A percentile compares a stretch with the other conserved stretches of the same genome.
These are phyloP conservation scores for Juncus effusus DNA, from an alignment of 176 grass and related monocot species.

Conservation along the genomic window DNA sequence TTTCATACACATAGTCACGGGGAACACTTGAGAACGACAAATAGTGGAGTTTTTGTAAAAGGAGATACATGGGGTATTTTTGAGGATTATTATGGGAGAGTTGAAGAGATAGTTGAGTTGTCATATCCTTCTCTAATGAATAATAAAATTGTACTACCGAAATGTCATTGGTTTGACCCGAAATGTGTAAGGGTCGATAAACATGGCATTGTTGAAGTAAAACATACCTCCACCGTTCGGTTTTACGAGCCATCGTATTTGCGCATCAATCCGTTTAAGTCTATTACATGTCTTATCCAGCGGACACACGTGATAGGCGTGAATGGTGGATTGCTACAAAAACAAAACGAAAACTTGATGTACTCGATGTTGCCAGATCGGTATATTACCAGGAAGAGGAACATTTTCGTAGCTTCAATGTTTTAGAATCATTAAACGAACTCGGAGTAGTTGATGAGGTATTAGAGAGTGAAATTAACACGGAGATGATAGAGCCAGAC, in stretches of 20 bases:
- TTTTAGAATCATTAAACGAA: too few species aligned
- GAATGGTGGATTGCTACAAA: neutral
- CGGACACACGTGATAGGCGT: neutral
- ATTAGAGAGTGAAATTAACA: too few species aligned
- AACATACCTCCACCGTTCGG: neutral
- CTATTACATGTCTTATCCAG: neutral
- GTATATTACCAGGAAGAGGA: too few species aligned
- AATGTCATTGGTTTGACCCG: conserved; percentile 1
- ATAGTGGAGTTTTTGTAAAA: conserved; percentile 1
- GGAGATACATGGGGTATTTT: neutral
- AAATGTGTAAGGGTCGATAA: neutral
- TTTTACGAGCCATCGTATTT: neutral
- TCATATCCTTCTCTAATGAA: neutral
- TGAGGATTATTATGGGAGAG: conserved; percentile 1
- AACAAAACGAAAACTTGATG: neutral
- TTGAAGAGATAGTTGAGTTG: conserved; percentile 4
- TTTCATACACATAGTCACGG: neutral
- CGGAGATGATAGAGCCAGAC: too few species aligned
- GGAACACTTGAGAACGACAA: neutral
- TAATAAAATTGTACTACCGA: neutral
- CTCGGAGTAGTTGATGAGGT: too few species aligned
- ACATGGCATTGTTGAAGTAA: conserved; percentile 1
- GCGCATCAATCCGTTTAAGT: neutral
- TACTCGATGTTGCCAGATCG: neutral
- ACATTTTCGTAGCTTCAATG: too few species aligned